A percentile compares a stretch with the other conserved stretches of the same genome.
These are phyloP conservation scores for Thalassiosira hispida DNA, from an alignment of 352 stramenopile genomes.

Conservation along the genomic window DNA sequence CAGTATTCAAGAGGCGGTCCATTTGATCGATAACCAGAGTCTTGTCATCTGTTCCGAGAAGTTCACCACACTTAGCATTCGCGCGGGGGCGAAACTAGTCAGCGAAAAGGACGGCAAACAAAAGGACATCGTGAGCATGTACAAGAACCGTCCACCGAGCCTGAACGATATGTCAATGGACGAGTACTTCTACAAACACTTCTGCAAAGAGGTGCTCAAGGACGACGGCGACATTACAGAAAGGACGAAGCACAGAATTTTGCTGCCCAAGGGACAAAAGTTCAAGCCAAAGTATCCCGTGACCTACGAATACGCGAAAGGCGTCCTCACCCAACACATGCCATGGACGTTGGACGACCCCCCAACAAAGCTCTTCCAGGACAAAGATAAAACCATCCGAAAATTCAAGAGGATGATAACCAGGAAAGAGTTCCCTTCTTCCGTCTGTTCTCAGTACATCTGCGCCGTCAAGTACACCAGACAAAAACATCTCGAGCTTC, in stretches of 20 bases:
- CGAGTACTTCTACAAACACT: constrained; percentile 31
- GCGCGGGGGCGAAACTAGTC: neutral
- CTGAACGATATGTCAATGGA: constrained; percentile 3
- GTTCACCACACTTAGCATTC: constrained; percentile 14
- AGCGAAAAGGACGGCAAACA: constrained; percentile 3
- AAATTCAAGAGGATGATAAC: constrained; percentile 32
- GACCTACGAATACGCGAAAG: constrained; percentile 22
- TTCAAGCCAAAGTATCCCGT: constrained; percentile 21
- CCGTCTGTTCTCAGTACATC: constrained; percentile 15
- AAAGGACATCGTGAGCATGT: constrained; percentile 27
- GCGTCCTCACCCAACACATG: constrained; percentile 22
- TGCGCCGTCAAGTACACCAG: constrained; percentile 21
- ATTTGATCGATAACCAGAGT: constrained; percentile 20
- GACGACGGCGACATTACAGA: neutral
- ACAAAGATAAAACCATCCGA: constrained; percentile 19
- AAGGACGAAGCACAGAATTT: constrained; percentile 21
- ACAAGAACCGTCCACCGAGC: constrained; percentile 1
- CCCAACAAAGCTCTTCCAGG: constrained; percentile 15
- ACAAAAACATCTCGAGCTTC: constrained; percentile 14
- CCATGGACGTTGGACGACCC: constrained; percentile 12
- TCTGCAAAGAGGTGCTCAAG: constrained; percentile 9
- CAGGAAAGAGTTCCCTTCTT: constrained; percentile 15
- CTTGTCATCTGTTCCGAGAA: constrained; percentile 39
- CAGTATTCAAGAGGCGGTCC: constrained; percentile 23
- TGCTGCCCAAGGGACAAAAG: constrained; percentile 15